Evolutionary conservation across 2,329 filamentous ascomycete genomes (phyloP).

Genomic region (Aspergillus sojae): DNA sequence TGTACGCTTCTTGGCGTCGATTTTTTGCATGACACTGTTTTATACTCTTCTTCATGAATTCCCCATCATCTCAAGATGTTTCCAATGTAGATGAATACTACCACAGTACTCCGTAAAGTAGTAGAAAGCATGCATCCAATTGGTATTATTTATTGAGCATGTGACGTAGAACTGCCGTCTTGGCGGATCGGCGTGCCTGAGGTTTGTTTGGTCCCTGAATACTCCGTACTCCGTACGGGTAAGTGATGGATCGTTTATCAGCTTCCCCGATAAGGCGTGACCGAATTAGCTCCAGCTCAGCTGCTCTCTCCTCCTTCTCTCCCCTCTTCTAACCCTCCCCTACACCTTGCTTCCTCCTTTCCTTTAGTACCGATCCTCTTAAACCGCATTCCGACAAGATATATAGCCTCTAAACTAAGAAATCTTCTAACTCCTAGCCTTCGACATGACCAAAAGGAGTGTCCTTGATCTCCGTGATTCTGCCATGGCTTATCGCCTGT

Average conservation of each 20-base stretch:
- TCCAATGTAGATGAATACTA: too few relatives aligned
- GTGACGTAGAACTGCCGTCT: background rate
- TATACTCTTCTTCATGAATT: too few relatives aligned
- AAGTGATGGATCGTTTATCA: background rate
- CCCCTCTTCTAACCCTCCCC: background rate
- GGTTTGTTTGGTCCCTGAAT: background rate
- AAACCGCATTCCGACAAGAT: background rate
- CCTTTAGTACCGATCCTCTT: background rate
- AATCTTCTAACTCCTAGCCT: background rate
- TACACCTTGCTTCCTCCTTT: background rate
- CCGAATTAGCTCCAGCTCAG: background rate
- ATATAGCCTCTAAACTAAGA: background rate
- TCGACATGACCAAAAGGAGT: slow-evolving; percentile 37
- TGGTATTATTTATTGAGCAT: background rate
- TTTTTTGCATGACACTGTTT: background rate
- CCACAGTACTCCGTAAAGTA: too few relatives aligned
- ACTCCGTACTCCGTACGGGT: background rate
- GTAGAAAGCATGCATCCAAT: too few relatives aligned
- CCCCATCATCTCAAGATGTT: too few relatives aligned
- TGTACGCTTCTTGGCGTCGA: background rate
- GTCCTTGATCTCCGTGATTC: slow-evolving; percentile 29
- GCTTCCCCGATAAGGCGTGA: slow-evolving; percentile 3
- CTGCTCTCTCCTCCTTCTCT: slow-evolving; percentile 5
- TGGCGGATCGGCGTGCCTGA: background rate
- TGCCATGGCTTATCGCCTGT: slow-evolving; percentile 34